Conservation (phyloP, 129 eudicot species). For the Saussurea involucrata region DNA sequence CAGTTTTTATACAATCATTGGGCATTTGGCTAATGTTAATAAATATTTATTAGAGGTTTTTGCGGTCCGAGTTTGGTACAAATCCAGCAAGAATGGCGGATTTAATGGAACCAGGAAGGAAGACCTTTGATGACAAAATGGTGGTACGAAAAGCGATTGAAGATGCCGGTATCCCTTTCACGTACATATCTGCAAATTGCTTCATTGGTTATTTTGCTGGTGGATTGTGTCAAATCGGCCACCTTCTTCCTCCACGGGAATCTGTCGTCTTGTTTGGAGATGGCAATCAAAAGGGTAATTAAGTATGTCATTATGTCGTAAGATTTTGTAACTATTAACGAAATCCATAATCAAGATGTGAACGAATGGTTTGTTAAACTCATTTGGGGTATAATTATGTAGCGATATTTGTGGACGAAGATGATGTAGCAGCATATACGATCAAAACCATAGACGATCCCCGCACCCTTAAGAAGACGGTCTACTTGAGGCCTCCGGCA, state of each 20-base stretch:
- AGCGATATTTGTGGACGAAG: constrained; percentile 51
- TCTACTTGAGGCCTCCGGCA: constrained; percentile 43
- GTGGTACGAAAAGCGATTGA: constrained; percentile 42
- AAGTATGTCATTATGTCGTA: not conserved
- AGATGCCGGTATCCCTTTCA: constrained; percentile 46
- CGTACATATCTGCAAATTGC: no score
- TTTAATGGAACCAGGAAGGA: constrained; percentile 45
- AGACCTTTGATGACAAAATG: constrained; percentile 50
- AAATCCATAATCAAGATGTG: not conserved
- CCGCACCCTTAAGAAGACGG: constrained; percentile 37
- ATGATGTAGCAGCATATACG: constrained; percentile 47
- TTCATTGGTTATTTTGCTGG: no score
- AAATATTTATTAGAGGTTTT: constrained; percentile 29
- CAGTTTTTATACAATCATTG: not conserved
- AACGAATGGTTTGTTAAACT: not conserved
- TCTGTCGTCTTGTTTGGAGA: constrained; percentile 53
- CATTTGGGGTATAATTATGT: not conserved
- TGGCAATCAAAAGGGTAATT: constrained; percentile 52
- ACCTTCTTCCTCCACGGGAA: no score
- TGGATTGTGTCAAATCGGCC: no score
- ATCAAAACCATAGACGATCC: constrained; percentile 50
- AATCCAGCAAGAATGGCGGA: constrained; percentile 44
- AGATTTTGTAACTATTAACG: not conserved
- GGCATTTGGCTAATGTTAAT: not conserved
- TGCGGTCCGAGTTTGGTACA: constrained; percentile 53